Base-by-base conservation (phyloP, 345 rosid genomes). In the Theobroma cacao region DNA sequence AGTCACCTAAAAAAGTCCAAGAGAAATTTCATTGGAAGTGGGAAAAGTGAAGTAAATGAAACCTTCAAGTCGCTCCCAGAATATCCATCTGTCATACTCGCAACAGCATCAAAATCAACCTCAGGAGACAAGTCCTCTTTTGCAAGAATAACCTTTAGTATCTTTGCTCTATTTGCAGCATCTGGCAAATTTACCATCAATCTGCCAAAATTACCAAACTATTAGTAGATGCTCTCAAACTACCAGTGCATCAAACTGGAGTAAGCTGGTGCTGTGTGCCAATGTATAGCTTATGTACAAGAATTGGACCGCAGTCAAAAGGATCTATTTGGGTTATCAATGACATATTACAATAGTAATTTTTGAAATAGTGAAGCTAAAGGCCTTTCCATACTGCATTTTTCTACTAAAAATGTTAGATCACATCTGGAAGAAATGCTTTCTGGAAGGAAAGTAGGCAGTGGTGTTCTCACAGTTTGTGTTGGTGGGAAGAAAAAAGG, bases 51-150 rank as follows among this genome's bases (percentile, higher is more conserved):
- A 48, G 38, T 58, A 65, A 75, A 66, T 30, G 33, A 40, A 55
- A 93, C 99, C 94, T 92, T 95, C 24, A 95, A 92, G 80, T 93
- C 96, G 75, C 99, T 93, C 81, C 97, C 98, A 68, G 98, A 95
- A 81, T 95, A 95, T 77, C 98, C 99, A 78, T 92, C 92, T 0
- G 94, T 87, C 93, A 93, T 87, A 58, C 83, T 85, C 17, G 97
- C 98, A 84, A 95, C 55, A 9, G 83, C 85, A 80, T 91, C 97
- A 82, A 88, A 80, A 80, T 95, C 94, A 74, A 95, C 77, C 69
- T 86, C 94, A 70, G 93, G 83, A 50, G 94, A 86, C 85, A 95
- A 71, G 74, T 92, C 96, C 83, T 95, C 97, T 75, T 95, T 84
- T 3, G 96, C 92, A 76, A 95, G 86, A 76, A 95, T 92, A 75